Evolutionary conservation across 176 grass and related monocot genomes (phyloP).

Genomic region (Ananas comosus): DNA sequence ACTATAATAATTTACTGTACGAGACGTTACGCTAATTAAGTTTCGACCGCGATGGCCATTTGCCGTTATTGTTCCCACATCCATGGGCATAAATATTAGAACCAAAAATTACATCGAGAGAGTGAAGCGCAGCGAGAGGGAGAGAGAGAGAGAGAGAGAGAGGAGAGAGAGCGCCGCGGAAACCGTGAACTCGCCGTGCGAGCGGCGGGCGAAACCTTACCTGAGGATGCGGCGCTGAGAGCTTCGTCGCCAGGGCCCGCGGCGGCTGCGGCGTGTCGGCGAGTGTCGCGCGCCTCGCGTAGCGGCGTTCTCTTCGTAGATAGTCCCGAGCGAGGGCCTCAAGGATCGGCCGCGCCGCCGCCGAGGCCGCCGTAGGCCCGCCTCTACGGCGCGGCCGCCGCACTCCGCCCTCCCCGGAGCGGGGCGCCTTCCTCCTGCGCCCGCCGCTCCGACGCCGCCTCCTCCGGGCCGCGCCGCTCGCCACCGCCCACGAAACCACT

Average conservation of each 20-base stretch:
- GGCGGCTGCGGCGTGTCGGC: neutral
- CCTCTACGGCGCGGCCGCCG: slow-evolving; percentile 13
- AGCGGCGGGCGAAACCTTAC: slow-evolving; percentile 24
- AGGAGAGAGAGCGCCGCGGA: no score
- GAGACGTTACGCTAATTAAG: no score
- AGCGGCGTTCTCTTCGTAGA: slow-evolving; percentile 33
- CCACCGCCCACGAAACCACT: slow-evolving; percentile 44
- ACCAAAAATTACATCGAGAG: no score
- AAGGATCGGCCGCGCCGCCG: slow-evolving; percentile 4
- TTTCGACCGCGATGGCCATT: no score
- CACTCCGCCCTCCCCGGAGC: slow-evolving; percentile 11
- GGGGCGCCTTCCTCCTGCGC: neutral
- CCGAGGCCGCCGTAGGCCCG: neutral
- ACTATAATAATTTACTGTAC: no score
- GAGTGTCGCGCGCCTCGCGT: slow-evolving; percentile 3
- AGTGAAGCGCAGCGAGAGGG: no score
- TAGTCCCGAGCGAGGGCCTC: slow-evolving; percentile 38
- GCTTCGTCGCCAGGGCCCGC: neutral
- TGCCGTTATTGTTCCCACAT: no score
- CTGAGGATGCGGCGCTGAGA: slow-evolving; percentile 16
- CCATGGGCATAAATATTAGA: no score
- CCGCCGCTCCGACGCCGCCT: slow-evolving; percentile 28
- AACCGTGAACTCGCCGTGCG: slow-evolving; percentile 29
- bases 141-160: no score
- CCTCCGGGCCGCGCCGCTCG: slow-evolving; percentile 46